Conservation (phyloP, 2,329 filamentous ascomycete genomes). For the Beauveria caledonica region DNA sequence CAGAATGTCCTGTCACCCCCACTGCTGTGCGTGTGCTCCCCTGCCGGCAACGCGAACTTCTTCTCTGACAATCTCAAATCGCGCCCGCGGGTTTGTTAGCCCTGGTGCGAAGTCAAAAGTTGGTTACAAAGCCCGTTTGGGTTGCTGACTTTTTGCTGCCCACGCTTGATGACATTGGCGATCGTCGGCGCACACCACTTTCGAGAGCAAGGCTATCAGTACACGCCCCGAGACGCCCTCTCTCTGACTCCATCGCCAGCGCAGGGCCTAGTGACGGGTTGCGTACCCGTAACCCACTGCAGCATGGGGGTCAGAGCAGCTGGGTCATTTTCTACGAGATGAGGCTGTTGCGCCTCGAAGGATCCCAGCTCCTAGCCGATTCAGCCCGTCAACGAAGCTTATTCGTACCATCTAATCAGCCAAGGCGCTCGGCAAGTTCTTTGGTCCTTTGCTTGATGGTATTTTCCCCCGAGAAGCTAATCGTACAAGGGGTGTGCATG, state of each 20-base stretch:
- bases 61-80: constrained; percentile 3
- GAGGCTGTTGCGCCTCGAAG: constrained; percentile 7
- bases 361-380: constrained; percentile 2
- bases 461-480: background rate
- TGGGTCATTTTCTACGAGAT: background rate
- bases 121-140: background rate
- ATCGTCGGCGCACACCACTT: background rate
- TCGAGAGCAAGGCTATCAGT: background rate
- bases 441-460: background rate
- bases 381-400: background rate
- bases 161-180: background rate
- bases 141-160: constrained; percentile 1
- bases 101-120: background rate
- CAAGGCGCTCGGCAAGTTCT: background rate
- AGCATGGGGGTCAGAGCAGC: background rate
- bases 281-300: background rate
- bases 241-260: background rate
- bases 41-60: background rate
- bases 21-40: background rate
- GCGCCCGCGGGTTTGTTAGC: background rate
- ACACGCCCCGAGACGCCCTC: background rate
- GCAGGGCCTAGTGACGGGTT: background rate
- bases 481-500: background rate
- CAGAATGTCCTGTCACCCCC: background rate
- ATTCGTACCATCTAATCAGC: constrained; percentile 7